Percentiles rank a stretch among this genome's conserved stretches.
Conservation (phyloP, 176 grass and related monocot genomes). For the Aegilops sharonensis region DNA sequence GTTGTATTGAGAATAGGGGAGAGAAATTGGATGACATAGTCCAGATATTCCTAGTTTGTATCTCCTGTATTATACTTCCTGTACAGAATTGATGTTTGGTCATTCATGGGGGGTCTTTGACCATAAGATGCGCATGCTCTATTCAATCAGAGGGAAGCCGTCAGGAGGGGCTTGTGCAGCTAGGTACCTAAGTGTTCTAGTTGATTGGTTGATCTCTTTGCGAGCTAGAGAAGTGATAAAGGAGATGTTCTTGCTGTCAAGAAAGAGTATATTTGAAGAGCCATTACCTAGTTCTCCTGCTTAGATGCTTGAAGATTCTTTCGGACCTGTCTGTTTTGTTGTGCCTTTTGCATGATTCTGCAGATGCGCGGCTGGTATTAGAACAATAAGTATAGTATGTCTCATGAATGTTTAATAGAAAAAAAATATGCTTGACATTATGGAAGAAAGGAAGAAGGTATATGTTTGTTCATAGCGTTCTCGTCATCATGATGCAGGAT, state of each 20-base stretch:
- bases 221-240: constrained; percentile 12
- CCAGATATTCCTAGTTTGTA: neutral
- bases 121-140: neutral
- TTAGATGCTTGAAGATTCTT: constrained; percentile 3
- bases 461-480: neutral
- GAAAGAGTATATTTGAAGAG: neutral
- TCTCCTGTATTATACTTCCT: neutral
- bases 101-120: neutral
- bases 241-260: neutral
- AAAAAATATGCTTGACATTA: neutral
- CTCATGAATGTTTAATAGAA: neutral
- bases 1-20: neutral
- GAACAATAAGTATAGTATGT: neutral
- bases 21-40: neutral
- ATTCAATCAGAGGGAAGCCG: neutral
- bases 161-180: neutral
- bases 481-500: neutral
- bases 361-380: neutral
- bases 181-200: neutral
- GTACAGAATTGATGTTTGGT: neutral
- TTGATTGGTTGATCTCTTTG: neutral
- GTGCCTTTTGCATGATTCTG: neutral
- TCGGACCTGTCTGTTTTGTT: neutral
- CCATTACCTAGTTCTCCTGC: constrained; percentile 9
- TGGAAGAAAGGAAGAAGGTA: constrained; percentile 1